phyloP scores from a whole-genome alignment of 2,329 filamentous ascomycete species.

The Aspergillus quadricinctus region DNA sequence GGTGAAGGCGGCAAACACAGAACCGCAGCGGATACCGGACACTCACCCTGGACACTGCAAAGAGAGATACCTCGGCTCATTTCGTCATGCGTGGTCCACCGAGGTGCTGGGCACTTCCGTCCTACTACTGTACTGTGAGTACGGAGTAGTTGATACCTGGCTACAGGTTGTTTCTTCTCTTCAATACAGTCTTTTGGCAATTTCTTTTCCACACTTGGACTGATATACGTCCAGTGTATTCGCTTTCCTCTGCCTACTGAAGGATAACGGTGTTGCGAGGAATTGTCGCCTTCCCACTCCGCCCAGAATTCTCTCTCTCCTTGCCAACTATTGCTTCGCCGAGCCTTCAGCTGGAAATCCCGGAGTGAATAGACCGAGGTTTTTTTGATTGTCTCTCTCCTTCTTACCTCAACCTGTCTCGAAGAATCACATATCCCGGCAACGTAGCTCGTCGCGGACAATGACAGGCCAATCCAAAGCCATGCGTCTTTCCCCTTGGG shows the following conservation, averaged over 20 bases:
- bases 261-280: background rate
- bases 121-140: background rate
- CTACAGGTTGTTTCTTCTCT: background rate
- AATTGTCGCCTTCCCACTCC: background rate
- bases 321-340: background rate
- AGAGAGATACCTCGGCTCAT: slow-evolving; percentile 25
- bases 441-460: slow-evolving; percentile 4
- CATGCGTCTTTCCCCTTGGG: slow-evolving; percentile 78
- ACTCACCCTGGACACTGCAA: slow-evolving; percentile 13
- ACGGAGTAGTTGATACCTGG: background rate
- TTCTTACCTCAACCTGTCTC: slow-evolving; percentile 1
- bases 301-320: background rate
- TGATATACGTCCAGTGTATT: background rate
- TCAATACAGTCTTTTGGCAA: background rate
- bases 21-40: slow-evolving; percentile 11
- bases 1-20: slow-evolving; percentile 6
- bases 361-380: background rate
- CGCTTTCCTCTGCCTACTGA: background rate
- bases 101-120: slow-evolving; percentile 20
- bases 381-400: background rate
- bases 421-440: background rate
- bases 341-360: background rate
- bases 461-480: slow-evolving; percentile 62
- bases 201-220: background rate
- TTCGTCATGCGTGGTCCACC: slow-evolving; percentile 25